Evolutionary conservation across 164 flowering plant species (phyloP).

Genomic region (Berberis thunbergii): DNA sequence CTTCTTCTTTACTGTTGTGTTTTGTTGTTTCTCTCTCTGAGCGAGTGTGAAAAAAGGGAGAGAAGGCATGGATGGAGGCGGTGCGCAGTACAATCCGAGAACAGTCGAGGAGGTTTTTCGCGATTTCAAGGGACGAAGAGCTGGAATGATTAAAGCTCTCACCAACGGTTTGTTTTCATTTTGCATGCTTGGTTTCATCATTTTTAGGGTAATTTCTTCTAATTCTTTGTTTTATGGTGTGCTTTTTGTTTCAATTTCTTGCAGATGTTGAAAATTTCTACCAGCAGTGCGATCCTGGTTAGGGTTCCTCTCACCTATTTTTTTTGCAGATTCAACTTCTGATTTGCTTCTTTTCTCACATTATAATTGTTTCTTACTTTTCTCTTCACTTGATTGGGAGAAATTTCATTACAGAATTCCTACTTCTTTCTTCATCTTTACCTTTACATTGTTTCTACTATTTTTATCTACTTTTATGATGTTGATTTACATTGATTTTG

Average conservation of each 20-base stretch:
- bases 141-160: conserved; percentile 66
- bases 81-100: conserved; percentile 52
- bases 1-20: not conserved
- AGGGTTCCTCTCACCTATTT: conserved; percentile 13
- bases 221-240: not conserved
- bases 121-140: conserved; percentile 70
- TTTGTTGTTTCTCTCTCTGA: not conserved
- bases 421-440: too few species aligned
- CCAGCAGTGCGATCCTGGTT: conserved; percentile 71
- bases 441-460: too few species aligned
- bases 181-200: not conserved
- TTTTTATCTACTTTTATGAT: too few species aligned
- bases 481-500: too few species aligned
- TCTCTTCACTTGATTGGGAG: too few species aligned
- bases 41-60: not conserved
- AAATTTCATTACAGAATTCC: too few species aligned
- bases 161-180: conserved; percentile 36
- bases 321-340: not conserved
- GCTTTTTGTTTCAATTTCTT: conserved; percentile 6
- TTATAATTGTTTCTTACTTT: not conserved
- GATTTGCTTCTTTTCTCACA: too few species aligned
- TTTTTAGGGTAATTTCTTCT: conserved; percentile 5
- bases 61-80: conserved; percentile 37
- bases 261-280: conserved; percentile 66
- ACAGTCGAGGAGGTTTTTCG: conserved; percentile 72